Percentiles rank a stretch among this genome's conserved stretches.
phyloP scores from a whole-genome alignment of 129 eudicot species.

The Erigeron canadensis region DNA sequence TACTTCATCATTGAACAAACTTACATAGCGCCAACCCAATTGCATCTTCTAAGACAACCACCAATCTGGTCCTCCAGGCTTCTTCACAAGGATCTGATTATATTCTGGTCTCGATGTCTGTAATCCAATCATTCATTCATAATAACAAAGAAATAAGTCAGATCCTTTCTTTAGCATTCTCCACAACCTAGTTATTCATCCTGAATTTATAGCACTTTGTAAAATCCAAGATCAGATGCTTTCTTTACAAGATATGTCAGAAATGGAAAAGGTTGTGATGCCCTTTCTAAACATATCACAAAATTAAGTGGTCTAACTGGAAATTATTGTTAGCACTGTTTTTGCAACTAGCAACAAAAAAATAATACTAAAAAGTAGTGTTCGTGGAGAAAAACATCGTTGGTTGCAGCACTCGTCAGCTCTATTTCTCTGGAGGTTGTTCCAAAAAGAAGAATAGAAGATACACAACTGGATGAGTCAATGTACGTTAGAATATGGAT shows the following conservation, averaged over 20 bases:
- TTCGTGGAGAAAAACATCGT: too few species aligned
- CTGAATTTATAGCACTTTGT: not conserved
- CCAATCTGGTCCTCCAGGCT: conserved; percentile 59
- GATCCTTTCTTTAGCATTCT: not conserved
- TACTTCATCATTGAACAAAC: conserved; percentile 3
- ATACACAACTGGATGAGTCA: not conserved
- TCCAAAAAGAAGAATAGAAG: not conserved
- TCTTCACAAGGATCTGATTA: conserved; percentile 50
- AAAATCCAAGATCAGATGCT: not conserved
- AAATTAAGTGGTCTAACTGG: not conserved
- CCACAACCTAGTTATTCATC: not conserved
- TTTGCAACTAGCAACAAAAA: not conserved
- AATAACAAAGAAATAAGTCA: not conserved
- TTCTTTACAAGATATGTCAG: not conserved
- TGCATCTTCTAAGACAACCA: conserved; percentile 44
- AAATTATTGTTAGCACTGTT: not conserved
- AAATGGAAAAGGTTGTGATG: not conserved
- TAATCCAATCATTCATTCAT: conserved; percentile 23
- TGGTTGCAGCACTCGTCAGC: not conserved
- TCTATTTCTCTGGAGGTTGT: not conserved
- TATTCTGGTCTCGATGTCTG: conserved; percentile 68
- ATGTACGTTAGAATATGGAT: not conserved
- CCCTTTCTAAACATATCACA: not conserved
- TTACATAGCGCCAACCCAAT: conserved; percentile 19
- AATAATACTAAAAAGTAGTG: not conserved